These are phyloP conservation scores for Russula compacta DNA, from an alignment of 768 basidiomycete species.

Conservation along the genomic window DNA sequence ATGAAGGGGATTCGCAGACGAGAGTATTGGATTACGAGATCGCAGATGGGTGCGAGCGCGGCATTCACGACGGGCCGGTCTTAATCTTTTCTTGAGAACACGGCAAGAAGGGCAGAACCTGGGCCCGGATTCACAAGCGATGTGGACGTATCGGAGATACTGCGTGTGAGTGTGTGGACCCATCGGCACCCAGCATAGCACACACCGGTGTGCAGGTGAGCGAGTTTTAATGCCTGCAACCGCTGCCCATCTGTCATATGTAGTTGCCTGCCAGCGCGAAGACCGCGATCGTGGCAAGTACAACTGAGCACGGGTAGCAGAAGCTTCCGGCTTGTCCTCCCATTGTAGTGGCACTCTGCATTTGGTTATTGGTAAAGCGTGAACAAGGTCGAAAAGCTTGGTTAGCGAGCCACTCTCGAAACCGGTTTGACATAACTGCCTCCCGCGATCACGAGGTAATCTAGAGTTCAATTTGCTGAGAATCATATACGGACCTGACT, in stretches of 20 bases:
- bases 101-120: constrained; percentile 57
- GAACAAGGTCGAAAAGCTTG: constrained; percentile 44
- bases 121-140: constrained; percentile 77
- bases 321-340: constrained; percentile 61
- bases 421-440: constrained; percentile 54
- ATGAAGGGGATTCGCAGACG: constrained; percentile 67
- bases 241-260: constrained; percentile 57
- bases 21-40: constrained; percentile 80
- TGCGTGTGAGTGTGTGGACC: constrained; percentile 68
- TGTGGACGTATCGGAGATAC: constrained; percentile 72
- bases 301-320: constrained; percentile 57
- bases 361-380: constrained; percentile 33
- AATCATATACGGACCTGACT: background rate
- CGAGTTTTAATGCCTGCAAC: constrained; percentile 46
- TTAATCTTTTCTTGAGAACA: constrained; percentile 47
- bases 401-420: constrained; percentile 60
- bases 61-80: constrained; percentile 64
- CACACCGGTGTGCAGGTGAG: constrained; percentile 59
- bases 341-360: constrained; percentile 37
- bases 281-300: constrained; percentile 63
- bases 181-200: constrained; percentile 84
- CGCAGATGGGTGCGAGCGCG: constrained; percentile 69
- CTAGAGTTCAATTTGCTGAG: constrained; percentile 25
- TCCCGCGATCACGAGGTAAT: constrained; percentile 60
- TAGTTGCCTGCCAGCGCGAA: constrained; percentile 66